Conservation (phyloP, 2,329 filamentous ascomycete genomes). For the Talaromyces sp. region DNA sequence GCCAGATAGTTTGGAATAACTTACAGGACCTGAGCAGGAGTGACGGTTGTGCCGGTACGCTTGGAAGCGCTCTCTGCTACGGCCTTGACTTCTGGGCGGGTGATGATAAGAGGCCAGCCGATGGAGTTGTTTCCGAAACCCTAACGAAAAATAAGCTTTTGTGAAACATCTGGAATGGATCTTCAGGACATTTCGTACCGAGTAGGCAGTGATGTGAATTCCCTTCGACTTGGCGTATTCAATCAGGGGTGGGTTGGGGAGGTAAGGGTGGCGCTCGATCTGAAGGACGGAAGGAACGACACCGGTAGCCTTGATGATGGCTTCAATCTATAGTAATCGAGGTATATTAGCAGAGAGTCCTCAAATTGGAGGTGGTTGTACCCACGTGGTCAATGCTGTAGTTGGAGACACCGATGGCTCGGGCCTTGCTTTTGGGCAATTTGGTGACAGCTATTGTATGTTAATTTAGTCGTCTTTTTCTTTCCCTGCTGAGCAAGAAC, state of each 20-base stretch:
- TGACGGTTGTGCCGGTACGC: conserved; percentile 36
- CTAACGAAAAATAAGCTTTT: conserved; percentile 23
- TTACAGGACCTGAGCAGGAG: conserved; percentile 39
- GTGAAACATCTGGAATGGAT: too few relatives aligned
- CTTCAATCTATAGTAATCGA: conserved; percentile 45
- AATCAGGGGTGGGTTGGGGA: conserved; percentile 61
- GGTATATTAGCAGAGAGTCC: conserved; percentile 17
- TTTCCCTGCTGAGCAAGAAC: conserved; percentile 17
- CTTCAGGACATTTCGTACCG: conserved; percentile 36
- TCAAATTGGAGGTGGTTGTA: neutral
- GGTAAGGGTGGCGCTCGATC: conserved; percentile 67
- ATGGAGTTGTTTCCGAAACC: conserved; percentile 60
- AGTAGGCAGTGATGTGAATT: conserved; percentile 64
- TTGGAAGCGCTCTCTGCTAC: conserved; percentile 58
- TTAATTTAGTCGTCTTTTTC: neutral
- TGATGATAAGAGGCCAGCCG: conserved; percentile 63
- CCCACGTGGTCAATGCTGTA: conserved; percentile 39
- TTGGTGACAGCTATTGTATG: conserved; percentile 41
- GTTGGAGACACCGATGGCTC: conserved; percentile 46
- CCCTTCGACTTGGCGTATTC: conserved; percentile 57
- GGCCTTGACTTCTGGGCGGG: conserved; percentile 62
- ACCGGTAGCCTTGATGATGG: conserved; percentile 53
- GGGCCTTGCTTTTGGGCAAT: conserved; percentile 43
- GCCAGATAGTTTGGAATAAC: conserved; percentile 5
- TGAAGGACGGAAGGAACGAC: conserved; percentile 66